Base-by-base conservation (phyloP, 208 protist species). In the Crithidia mellificae region DNA sequence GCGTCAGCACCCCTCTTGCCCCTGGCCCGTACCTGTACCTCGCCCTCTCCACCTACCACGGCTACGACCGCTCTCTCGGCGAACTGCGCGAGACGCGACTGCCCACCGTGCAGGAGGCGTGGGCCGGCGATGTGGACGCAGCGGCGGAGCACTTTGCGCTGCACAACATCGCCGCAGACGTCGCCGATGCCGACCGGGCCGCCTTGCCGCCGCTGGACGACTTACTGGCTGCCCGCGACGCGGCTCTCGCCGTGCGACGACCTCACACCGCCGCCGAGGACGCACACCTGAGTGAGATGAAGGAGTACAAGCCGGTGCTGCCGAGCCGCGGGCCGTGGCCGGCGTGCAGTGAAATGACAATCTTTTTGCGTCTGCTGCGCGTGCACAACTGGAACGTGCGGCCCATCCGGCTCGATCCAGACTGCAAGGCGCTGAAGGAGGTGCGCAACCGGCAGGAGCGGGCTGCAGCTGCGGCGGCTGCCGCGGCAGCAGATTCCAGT, bases 341-440 rank as follows among this genome's bases (percentile, higher is more conserved):
- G 8, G 36, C 30, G 19, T 78, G 54, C 25, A 81, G 80, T 24
- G 84, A 90, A 24, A 94, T 94, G 89, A 92, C 89, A 8, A 19
- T 68, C 1, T 94, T 94, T 70, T 50, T 94, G 72, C 84, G 89
- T 7, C 65, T 80, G 27, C 63, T 95, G 46, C 83, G 86, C 6
- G 83, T 95, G 38, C 86, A 95, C 49, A 95, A 95, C 71, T 95
- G 90, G 87, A 67, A 59, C 29, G 69, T 91, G 54, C 74, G 76
- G 25, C 43, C 62, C 22, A 56, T 81, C 19, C 55, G 62, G 14
- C 68, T 87, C 15, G 41, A 65, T 19, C 34, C 53, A 2, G 56
- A 78, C 62, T 77, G 70, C 50, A 85, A 81, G 47, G 74, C 68
- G 4, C 49, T 78, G 41, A 62, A 62, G 29, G 74, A 80, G 57